Evolutionary conservation across 768 basidiomycete genomes (phyloP).

Genomic region (Trametes elegans): DNA sequence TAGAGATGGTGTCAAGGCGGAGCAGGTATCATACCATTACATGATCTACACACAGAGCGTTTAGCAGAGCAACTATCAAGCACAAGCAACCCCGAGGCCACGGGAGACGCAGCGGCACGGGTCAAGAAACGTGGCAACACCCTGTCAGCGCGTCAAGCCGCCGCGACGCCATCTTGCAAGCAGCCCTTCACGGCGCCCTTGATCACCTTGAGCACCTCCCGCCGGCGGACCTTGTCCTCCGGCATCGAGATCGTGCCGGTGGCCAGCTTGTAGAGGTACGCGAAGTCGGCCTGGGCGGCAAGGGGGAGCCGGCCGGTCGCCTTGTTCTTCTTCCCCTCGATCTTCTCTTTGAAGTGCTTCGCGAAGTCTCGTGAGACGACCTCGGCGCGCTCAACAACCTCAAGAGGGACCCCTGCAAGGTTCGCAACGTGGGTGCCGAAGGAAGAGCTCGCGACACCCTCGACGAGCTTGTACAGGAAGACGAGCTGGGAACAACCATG

Average conservation of each 20-base stretch:
- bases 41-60: slow-evolving; percentile 13
- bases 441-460: slow-evolving; percentile 82
- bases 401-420: slow-evolving; percentile 85
- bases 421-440: slow-evolving; percentile 95
- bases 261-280: slow-evolving; percentile 66
- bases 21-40: slow-evolving; percentile 4
- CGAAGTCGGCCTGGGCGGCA: slow-evolving; percentile 87
- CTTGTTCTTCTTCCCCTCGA: slow-evolving; percentile 59
- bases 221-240: slow-evolving; percentile 49
- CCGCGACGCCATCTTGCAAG: slow-evolving; percentile 11
- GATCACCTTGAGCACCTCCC: slow-evolving; percentile 53
- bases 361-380: slow-evolving; percentile 85
- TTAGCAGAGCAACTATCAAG: slow-evolving; percentile 13
- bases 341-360: slow-evolving; percentile 77
- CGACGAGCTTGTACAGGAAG: slow-evolving; percentile 93
- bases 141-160: background rate
- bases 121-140: background rate
- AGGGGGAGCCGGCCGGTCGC: slow-evolving; percentile 67
- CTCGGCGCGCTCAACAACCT: slow-evolving; percentile 88
- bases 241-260: slow-evolving; percentile 52
- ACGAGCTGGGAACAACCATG: slow-evolving; percentile 55
- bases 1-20: background rate
- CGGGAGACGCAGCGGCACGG: background rate
- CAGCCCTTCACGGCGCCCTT: slow-evolving; percentile 41
- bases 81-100: background rate